phyloP scores from a whole-genome alignment of 345 rosid species.

The Linum lewisii region DNA sequence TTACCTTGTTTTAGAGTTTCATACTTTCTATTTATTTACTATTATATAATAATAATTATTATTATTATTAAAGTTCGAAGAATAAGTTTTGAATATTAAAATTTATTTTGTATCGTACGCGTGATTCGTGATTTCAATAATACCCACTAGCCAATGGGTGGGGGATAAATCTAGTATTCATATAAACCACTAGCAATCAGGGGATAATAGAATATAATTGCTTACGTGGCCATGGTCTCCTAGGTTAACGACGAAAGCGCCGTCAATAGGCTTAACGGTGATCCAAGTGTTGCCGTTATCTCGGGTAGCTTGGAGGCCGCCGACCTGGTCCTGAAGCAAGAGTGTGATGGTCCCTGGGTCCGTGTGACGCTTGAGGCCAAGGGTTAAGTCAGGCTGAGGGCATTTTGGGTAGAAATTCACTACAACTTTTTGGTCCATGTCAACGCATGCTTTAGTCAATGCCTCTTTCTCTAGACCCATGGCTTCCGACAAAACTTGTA shows the following conservation, averaged over 20 bases:
- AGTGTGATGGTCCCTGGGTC: slow-evolving; percentile 1
- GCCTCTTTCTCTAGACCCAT: slow-evolving; percentile 2
- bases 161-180: no score
- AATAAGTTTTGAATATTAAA: no score
- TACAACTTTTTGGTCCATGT: slow-evolving; percentile 2
- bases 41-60: no score
- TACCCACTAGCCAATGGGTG: no score
- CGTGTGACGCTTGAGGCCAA: slow-evolving; percentile 1
- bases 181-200: no score
- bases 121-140: no score
- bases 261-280: not conserved
- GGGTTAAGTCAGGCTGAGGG: slow-evolving; percentile 4
- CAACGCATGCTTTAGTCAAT: not conserved
- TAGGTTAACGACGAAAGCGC: slow-evolving; percentile 1
- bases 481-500: not conserved
- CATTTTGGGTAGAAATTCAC: slow-evolving; percentile 4
- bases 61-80: no score
- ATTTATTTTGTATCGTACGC: no score
- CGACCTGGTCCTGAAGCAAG: slow-evolving; percentile 3
- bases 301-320: slow-evolving; percentile 1
- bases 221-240: slow-evolving; percentile 3
- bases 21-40: no score
- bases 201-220: no score
- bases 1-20: no score
- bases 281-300: slow-evolving; percentile 1